Conservation (phyloP, 1,284 basidiomycete genomes). For the Ceratobasidium sp. region DNA sequence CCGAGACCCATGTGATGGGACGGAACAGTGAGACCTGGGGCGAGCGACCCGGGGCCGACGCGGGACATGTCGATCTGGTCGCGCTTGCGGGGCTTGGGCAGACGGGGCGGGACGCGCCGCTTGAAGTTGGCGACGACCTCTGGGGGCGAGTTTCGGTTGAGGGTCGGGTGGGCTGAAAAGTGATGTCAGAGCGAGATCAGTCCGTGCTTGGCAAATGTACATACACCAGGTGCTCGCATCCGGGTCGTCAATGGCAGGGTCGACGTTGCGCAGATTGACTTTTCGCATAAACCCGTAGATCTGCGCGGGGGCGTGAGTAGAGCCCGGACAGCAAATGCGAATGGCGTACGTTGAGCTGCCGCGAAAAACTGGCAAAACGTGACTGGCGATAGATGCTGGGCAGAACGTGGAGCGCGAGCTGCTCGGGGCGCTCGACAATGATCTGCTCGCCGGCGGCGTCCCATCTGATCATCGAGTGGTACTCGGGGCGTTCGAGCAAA, state of each 20-base stretch:
- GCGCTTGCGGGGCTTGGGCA: slow-evolving; percentile 80
- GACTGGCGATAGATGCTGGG: slow-evolving; percentile 91
- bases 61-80: slow-evolving; percentile 48
- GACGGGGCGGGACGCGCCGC: slow-evolving; percentile 88
- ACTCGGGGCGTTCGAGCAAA: slow-evolving; percentile 82
- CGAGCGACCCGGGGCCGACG: slow-evolving; percentile 72
- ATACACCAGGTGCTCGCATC: slow-evolving; percentile 93
- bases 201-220: slow-evolving; percentile 50
- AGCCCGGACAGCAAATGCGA: slow-evolving; percentile 43
- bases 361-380: slow-evolving; percentile 90
- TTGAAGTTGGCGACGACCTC: slow-evolving; percentile 91
- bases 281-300: slow-evolving; percentile 97
- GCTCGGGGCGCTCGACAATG: slow-evolving; percentile 89
- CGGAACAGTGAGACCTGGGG: slow-evolving; percentile 55
- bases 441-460: slow-evolving; percentile 88
- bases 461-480: slow-evolving; percentile 93
- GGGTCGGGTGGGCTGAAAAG: slow-evolving; percentile 77
- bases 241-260: slow-evolving; percentile 89
- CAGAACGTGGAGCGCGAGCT: slow-evolving; percentile 86
- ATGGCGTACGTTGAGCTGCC: slow-evolving; percentile 85
- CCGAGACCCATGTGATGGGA: slow-evolving; percentile 31
- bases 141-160: slow-evolving; percentile 84
- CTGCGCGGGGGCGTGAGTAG: slow-evolving; percentile 57
- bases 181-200: slow-evolving; percentile 11
- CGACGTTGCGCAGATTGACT: slow-evolving; percentile 88